A percentile compares a stretch with the other conserved stretches of the same genome.
Evolutionary conservation across 805 yeast species (phyloP).

Genomic region (Dipodascopsis tothii): DNA sequence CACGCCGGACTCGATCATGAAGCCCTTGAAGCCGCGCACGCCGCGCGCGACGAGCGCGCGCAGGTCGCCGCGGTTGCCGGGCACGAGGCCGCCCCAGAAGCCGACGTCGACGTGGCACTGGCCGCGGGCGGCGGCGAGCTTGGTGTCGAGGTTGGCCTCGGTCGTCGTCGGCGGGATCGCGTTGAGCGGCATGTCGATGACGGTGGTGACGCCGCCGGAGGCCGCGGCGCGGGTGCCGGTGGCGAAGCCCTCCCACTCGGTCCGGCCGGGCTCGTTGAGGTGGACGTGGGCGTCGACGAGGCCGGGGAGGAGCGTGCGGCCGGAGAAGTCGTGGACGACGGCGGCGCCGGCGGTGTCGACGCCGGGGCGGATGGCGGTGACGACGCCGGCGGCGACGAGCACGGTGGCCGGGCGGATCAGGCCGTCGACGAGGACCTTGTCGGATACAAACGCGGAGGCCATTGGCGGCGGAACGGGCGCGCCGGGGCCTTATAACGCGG

Average conservation of each 20-base stretch:
- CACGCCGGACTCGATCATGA: constrained; percentile 89
- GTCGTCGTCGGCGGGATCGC: constrained; percentile 95
- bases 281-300: constrained; percentile 92
- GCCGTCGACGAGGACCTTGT: constrained; percentile 24
- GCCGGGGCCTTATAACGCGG: neutral
- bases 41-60: constrained; percentile 75
- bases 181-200: constrained; percentile 91
- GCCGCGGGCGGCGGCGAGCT: constrained; percentile 68
- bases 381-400: constrained; percentile 42
- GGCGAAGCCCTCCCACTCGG: constrained; percentile 98
- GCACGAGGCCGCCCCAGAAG: constrained; percentile 94
- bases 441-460: constrained; percentile 23
- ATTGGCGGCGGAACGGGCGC: constrained; percentile 5
- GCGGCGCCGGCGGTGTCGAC: constrained; percentile 22
- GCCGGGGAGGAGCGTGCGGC: constrained; percentile 73
- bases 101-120: constrained; percentile 91
- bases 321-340: constrained; percentile 52
- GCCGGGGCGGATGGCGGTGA: constrained; percentile 40
- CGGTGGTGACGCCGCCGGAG: constrained; percentile 92
- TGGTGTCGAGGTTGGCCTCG: constrained; percentile 62
- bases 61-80: constrained; percentile 62
- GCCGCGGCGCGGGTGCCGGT: constrained; percentile 94
- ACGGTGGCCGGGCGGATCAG: constrained; percentile 28
- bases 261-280: constrained; percentile 93
- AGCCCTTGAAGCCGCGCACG: constrained; percentile 90